These are phyloP conservation scores for Abrus precatorius DNA, from an alignment of 306 rosid genomes.

Conservation along the genomic window DNA sequence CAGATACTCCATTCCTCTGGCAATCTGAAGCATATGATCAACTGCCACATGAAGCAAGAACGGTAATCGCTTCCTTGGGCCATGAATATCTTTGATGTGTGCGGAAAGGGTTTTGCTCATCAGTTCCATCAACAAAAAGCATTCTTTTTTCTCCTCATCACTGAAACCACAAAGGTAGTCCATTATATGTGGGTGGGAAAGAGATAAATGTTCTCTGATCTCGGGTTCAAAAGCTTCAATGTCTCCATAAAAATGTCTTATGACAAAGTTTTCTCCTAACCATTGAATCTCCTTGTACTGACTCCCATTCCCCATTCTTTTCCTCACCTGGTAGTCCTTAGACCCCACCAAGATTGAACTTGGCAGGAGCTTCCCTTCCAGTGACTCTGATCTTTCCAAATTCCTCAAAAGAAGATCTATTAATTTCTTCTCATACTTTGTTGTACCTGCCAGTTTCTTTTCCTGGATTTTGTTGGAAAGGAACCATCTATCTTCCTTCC, in stretches of 20 bases:
- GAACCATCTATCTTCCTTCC: conserved; percentile 89
- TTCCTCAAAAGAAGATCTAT: conserved; percentile 60
- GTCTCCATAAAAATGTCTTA: conserved; percentile 74
- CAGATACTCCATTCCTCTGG: conserved; percentile 89
- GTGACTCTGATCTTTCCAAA: conserved; percentile 60
- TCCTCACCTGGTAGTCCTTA: conserved; percentile 79
- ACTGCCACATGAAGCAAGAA: conserved; percentile 79
- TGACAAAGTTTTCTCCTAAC: conserved; percentile 84
- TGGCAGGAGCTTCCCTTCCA: conserved; percentile 68
- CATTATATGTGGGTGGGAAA: conserved; percentile 84
- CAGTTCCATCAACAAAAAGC: conserved; percentile 77
- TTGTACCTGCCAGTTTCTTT: conserved; percentile 58
- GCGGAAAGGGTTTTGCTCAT: conserved; percentile 76
- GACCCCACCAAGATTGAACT: conserved; percentile 72
- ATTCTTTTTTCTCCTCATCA: conserved; percentile 83
- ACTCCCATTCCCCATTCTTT: conserved; percentile 77
- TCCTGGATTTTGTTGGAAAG: conserved; percentile 65
- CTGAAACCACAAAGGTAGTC: conserved; percentile 74
- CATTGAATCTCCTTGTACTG: conserved; percentile 82
- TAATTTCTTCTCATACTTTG: conserved; percentile 65
- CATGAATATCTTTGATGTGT: conserved; percentile 73
- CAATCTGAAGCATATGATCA: conserved; percentile 94
- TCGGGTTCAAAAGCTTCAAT: conserved; percentile 69
- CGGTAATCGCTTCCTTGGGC: conserved; percentile 68
- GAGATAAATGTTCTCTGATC: conserved; percentile 68